Base-by-base conservation (phyloP, 1,139 yeast genomes). In the Scheffersomyces insectosa region DNA sequence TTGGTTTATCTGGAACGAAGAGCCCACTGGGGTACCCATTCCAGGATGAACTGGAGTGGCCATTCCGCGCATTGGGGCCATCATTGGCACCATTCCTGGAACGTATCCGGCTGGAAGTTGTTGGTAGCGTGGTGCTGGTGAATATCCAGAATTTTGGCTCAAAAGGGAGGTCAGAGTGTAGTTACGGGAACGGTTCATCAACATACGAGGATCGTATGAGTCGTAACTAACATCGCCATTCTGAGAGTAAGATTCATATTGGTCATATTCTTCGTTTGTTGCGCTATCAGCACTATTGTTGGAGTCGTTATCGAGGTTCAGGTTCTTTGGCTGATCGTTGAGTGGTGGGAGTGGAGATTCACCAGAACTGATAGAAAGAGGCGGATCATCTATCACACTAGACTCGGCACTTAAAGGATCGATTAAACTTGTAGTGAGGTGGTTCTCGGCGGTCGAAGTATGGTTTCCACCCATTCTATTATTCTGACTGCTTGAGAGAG, bases 301-400 rank as follows among this genome's bases (percentile, higher is more conserved):
- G 25, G 25, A 20, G 25, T 20, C 25, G 25, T 20, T 20, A 8
- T 20, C 25, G 25, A 20, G 25, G 9, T 20, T 20, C 25, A 20
- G 25, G 8, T 20, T 20, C 8, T 20, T 20, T 20, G 25, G 25
- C 7, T 9, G 34, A 11, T 31, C 20, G 23, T n/a, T 31, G 23
- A 31, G 11, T 14, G 34, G 34, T 14, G 34, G 34, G 14, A 31
- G 15, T 8, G 23, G 34, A 31, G 34, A 31, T n/a, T 31, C 34
- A 3, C 34, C 34, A 7, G 34, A 31, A 31, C 34, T 31, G 13
- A 31, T 31, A 6, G 34, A 31, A 10, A 31, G 20, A 15, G 34
- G 11, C 10, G 34, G 34, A 31, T 31, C 34, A 28, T 41, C 46
- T 35, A 43, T 28, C 12, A 43, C 25, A 13, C 44, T 37, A 3